Evolutionary conservation across 1,139 yeast genomes (phyloP), one percentile per base, ranked within the genome.

Genomic region (Chernovozyma aurita): DNA sequence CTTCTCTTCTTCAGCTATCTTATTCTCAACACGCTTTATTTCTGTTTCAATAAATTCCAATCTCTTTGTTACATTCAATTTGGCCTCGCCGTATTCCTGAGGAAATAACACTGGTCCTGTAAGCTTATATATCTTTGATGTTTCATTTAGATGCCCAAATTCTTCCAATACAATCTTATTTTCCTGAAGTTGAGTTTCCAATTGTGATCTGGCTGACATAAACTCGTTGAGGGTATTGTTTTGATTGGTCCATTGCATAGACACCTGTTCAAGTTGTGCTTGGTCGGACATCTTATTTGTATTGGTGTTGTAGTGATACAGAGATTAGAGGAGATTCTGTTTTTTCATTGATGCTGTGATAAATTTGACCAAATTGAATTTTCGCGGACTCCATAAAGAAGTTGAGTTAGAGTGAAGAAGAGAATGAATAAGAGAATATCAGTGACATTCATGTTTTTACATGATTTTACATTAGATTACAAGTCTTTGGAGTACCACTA

Each of bases 41-140:
- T 92, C 97, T 25, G 68, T 69, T 45, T 76, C 69, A 37, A 92
- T 92, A 50, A 86, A 92, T 57, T 88, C 96, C 34, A 92, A 72
- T 58, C 98, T 81, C 59, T 90, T 92, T 24, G 71, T 75, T 26
- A 92, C 97, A 52, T 90, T 92, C 52, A 75, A 50, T 47, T 78
- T 76, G 25, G 97, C 95, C 57, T 92, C 97, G 12, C 58, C 58
- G 45, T 75, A 76, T 38, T 88, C 95, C 53, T 90, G 96, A 2
- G 97, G 97, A 43, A 92, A 70, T 43, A 92, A 70, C 6, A 90
- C 88, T 9, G 96, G 95, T 1, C 98, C 98, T 16, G 92, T 85
- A 46, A 90, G 72, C 59, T 92, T 92, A 64, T 78, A 92, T 27
- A 92, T 81, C 49, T 84, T 85, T 14, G 94, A 73, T 29, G 61